Base-by-base conservation (phyloP, 1,284 basidiomycete genomes). In the Paramarasmius palmivorus region DNA sequence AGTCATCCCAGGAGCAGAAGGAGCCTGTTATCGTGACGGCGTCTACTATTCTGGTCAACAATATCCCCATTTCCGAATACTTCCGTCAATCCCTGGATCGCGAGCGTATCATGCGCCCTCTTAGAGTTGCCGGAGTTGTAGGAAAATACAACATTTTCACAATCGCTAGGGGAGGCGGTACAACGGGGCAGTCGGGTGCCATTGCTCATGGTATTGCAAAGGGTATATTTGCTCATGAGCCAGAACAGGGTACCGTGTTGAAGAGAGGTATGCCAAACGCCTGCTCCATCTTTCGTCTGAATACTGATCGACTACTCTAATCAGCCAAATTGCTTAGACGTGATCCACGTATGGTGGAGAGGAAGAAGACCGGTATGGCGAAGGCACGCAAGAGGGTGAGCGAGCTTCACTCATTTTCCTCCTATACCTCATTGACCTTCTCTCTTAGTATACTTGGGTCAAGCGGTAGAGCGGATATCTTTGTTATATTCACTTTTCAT, bases 281-380 rank as follows among this genome's bases (percentile, higher is more conserved):
- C 38, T 39, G 25, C n/a, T 57, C 19, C 38, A 10, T n/a, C 15
- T 23, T 36, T 45, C 10, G 48, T 38, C 7, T 46, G 54, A 52
- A 44, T 41, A 26, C 54, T 57, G 26, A 59, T 40, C 54, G 15
- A 52, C 48, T 61, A 34, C 52, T 57, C 52, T 59, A 34, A 57
- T 0, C 69, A 95, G 95, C 93, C 59, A 90, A 93, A 74, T 76
- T 96, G 36, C 73, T 95, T 56, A 86, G 86, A 70, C 87, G 96
- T 66, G 96, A 99, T 76, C 92, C 94, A 44, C 90, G 96, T 72
- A 93, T 95, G 89, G 95, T 98, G 29, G 96, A 99, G 76, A 83
- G 96, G 62, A 99, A 99, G 77, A 98, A 98, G 81, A 94, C 96
- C 7, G 92, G 92, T 57, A 71, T 86, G 61, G 85, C 88, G 58